Evolutionary conservation across 495 filamentous ascomycete genomes (phyloP).

Genomic region (Penicillium arizonense): DNA sequence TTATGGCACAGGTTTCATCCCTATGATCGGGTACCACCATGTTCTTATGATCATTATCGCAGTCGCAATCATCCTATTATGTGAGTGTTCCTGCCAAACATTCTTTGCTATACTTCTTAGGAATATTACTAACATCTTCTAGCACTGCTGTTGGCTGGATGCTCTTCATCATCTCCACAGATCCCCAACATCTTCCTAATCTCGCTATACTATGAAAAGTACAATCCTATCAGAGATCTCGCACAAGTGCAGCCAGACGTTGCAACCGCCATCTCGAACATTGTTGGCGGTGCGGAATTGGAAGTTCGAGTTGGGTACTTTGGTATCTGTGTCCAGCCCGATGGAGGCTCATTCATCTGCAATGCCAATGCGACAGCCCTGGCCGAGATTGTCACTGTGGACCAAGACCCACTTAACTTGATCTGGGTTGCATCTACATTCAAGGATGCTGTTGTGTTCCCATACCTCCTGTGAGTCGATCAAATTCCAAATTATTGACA

Average conservation of each 20-base stretch:
- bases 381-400: conserved; percentile 59
- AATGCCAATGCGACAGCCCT: conserved; percentile 65
- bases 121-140: conserved; percentile 25
- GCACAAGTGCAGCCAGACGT: conserved; percentile 85
- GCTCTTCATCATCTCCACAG: conserved; percentile 65
- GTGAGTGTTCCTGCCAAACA: conserved; percentile 53
- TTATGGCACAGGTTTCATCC: conserved; percentile 67
- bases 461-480: conserved; percentile 62
- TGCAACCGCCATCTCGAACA: conserved; percentile 62
- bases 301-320: conserved; percentile 74
- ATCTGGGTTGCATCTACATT: conserved; percentile 74
- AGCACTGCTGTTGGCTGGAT: conserved; percentile 68
- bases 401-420: conserved; percentile 68
- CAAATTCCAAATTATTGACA: not conserved
- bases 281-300: conserved; percentile 60
- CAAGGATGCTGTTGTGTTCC: conserved; percentile 69
- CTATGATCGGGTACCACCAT: conserved; percentile 97
- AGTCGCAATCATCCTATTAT: conserved; percentile 89
- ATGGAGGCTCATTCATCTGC: conserved; percentile 63
- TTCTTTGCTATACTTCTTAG: not conserved
- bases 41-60: conserved; percentile 97
- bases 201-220: conserved; percentile 65
- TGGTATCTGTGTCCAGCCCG: conserved; percentile 64
- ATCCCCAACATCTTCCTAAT: conserved; percentile 71
- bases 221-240: conserved; percentile 59